Evolutionary conservation across 2,329 filamentous ascomycete genomes (phyloP).

Genomic region (Emergomyces africanus): DNA sequence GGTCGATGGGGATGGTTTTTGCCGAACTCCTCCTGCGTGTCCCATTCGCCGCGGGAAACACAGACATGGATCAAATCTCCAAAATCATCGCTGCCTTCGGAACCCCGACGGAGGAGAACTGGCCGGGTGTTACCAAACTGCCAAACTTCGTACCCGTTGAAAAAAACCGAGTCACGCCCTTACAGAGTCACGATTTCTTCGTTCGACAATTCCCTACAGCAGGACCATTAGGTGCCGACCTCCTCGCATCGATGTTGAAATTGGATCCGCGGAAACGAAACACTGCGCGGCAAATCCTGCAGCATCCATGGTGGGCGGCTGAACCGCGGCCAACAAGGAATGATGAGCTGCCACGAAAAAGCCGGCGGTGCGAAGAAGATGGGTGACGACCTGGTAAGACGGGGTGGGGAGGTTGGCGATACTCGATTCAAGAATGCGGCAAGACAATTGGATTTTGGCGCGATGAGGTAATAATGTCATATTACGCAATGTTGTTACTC

Average conservation of each 20-base stretch:
- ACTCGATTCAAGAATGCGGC: constrained; percentile 59
- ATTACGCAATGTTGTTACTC: background rate
- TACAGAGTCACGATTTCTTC: constrained; percentile 58
- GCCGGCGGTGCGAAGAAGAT: constrained; percentile 60
- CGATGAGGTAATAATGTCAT: constrained; percentile 8
- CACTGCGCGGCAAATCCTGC: constrained; percentile 62
- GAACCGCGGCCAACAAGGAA: constrained; percentile 75
- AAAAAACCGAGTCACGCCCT: constrained; percentile 41
- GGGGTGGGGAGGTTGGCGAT: constrained; percentile 58
- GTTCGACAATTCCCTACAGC: constrained; percentile 64
- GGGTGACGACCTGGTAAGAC: constrained; percentile 68
- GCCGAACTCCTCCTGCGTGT: constrained; percentile 76
- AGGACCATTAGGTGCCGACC: constrained; percentile 70
- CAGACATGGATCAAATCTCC: constrained; percentile 73
- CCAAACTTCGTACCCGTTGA: constrained; percentile 65
- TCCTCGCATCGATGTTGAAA: constrained; percentile 71
- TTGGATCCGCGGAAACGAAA: constrained; percentile 80
- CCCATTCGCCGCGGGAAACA: constrained; percentile 72
- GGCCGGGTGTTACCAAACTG: constrained; percentile 78
- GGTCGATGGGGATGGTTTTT: constrained; percentile 87
- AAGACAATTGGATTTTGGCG: constrained; percentile 66
- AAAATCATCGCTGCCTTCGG: constrained; percentile 78
- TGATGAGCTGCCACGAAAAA: constrained; percentile 68
- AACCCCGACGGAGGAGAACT: constrained; percentile 85
- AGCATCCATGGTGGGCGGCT: constrained; percentile 74